These are phyloP conservation scores for Neoboletus magnificus DNA, from an alignment of 768 basidiomycete species.

Conservation along the genomic window DNA sequence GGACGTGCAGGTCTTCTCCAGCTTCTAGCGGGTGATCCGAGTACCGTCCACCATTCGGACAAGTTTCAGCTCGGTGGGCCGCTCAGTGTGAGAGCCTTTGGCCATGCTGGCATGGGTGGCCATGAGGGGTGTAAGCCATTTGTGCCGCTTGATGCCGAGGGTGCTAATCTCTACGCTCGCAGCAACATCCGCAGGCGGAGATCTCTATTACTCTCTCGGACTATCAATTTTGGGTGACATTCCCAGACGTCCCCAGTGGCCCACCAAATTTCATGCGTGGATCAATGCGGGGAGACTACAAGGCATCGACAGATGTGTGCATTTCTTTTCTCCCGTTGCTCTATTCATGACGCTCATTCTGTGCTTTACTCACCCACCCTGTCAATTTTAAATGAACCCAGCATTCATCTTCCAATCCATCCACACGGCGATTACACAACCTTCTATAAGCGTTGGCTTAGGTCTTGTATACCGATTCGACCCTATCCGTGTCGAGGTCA, in stretches of 20 bases:
- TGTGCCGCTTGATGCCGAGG: neutral
- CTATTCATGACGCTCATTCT: neutral
- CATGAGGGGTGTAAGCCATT: constrained; percentile 59
- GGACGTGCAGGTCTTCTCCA: constrained; percentile 70
- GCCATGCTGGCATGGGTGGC: constrained; percentile 72
- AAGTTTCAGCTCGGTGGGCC: constrained; percentile 94
- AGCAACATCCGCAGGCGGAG: constrained; percentile 88
- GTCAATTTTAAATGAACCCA: neutral
- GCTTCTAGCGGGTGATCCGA: constrained; percentile 49
- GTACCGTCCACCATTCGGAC: constrained; percentile 59
- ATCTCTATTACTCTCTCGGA: constrained; percentile 76
- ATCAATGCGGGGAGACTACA: constrained; percentile 79
- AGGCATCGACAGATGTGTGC: constrained; percentile 53
- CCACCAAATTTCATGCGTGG: constrained; percentile 76
- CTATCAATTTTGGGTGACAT: constrained; percentile 72
- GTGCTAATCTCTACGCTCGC: neutral
- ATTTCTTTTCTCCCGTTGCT: neutral
- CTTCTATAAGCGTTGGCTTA: constrained; percentile 77
- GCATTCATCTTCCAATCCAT: constrained; percentile 10
- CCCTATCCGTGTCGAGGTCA: constrained; percentile 82
- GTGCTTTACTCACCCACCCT: neutral
- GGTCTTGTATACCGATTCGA: constrained; percentile 84
- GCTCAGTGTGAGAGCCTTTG: constrained; percentile 75
- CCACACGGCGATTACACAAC: constrained; percentile 15
- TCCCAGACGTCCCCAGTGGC: constrained; percentile 75